phyloP scores from a whole-genome alignment of 495 filamentous ascomycete species.

The Hyaloscypha variabilis region DNA sequence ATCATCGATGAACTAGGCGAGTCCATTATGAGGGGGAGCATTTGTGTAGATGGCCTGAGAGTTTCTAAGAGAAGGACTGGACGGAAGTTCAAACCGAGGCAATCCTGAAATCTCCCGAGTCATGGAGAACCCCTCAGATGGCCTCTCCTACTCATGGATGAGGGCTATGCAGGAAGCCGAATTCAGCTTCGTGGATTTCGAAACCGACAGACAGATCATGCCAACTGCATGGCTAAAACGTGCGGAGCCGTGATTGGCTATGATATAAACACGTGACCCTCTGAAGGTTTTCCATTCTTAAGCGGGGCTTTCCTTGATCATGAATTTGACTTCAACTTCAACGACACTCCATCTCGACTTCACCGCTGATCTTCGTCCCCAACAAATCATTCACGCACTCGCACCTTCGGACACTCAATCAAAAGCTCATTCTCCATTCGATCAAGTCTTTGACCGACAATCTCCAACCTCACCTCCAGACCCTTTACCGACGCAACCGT shows the following conservation, averaged over 20 bases:
- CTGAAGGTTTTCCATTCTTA: not conserved
- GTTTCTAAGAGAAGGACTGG: not conserved
- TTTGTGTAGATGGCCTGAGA: not conserved
- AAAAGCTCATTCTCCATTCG: slow-evolving; percentile 15
- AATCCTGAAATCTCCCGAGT: not conserved
- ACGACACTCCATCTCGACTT: slow-evolving; percentile 12
- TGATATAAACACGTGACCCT: not conserved
- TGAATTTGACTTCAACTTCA: not conserved
- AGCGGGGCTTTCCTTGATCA: not conserved
- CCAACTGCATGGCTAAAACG: not conserved
- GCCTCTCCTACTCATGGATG: not conserved
- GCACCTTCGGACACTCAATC: not conserved
- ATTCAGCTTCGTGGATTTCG: not conserved
- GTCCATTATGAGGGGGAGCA: not conserved
- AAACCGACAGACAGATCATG: not conserved
- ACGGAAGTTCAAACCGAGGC: not conserved
- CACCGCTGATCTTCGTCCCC: slow-evolving; percentile 21
- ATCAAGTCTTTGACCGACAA: slow-evolving; percentile 11
- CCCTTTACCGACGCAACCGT: slow-evolving; percentile 28
- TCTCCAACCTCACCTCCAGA: slow-evolving; percentile 4
- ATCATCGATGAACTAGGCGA: not conserved
- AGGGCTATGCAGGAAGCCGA: not conserved
- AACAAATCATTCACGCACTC: slow-evolving; percentile 11
- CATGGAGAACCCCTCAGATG: not conserved
- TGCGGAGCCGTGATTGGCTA: not conserved